phyloP scores from a whole-genome alignment of 352 stramenopile species.

The Globisporangium cederbergense region DNA sequence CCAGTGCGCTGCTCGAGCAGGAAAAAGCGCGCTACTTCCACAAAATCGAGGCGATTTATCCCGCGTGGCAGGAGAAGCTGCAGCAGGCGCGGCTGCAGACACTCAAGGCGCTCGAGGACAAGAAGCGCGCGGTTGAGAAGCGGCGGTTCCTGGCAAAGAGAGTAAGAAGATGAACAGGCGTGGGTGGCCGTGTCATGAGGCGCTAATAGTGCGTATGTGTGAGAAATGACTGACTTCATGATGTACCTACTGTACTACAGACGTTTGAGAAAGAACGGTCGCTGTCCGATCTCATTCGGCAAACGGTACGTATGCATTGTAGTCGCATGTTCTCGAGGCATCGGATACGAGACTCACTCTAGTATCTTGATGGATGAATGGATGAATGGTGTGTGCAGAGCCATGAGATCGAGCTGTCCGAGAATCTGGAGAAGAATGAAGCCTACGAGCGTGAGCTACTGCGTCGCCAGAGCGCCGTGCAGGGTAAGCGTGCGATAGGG shows the following conservation, averaged over 20 bases:
- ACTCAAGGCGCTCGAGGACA: constrained; percentile 62
- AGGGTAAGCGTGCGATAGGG: constrained; percentile 27
- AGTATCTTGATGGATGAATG: not conserved
- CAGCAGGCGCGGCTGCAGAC: constrained; percentile 48
- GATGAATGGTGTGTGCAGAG: constrained; percentile 25
- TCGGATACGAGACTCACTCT: too few relatives aligned
- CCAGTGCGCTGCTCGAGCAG: constrained; percentile 39
- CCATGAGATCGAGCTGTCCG: constrained; percentile 67
- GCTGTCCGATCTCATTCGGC: constrained; percentile 59
- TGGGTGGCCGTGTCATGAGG: not conserved
- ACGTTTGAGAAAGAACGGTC: constrained; percentile 81
- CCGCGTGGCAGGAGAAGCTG: constrained; percentile 70
- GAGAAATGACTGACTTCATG: not conserved
- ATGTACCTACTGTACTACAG: constrained; percentile 22
- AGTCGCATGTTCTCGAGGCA: too few relatives aligned
- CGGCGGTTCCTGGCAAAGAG: constrained; percentile 70
- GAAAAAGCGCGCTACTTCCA: constrained; percentile 61
- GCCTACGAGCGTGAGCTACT: constrained; percentile 58
- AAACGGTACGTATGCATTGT: constrained; percentile 39
- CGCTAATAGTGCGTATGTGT: not conserved
- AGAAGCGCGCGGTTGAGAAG: constrained; percentile 69
- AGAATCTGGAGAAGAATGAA: constrained; percentile 79
- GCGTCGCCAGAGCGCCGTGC: constrained; percentile 42
- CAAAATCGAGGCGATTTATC: constrained; percentile 64
- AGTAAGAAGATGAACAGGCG: constrained; percentile 21